Base-by-base conservation (phyloP, 805 yeast genomes). In the Candida peoriensis region DNA sequence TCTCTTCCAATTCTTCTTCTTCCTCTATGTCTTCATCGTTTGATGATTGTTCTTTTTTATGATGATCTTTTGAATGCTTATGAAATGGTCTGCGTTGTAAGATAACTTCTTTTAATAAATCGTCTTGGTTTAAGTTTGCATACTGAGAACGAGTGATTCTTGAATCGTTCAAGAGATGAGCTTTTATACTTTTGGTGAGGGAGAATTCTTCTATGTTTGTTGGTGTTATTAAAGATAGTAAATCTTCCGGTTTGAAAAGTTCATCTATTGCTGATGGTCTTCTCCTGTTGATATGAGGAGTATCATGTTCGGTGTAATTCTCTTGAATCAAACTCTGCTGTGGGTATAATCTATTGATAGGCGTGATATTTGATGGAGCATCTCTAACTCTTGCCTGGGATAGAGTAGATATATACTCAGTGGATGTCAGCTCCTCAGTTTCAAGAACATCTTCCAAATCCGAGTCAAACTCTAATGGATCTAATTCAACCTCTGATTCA, bases 81-180 rank as follows among this genome's bases (percentile, higher is more conserved):
- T 37, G 20, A 10, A 7, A 8, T 23, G 42, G 41, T 51, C 72
- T 41, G 13, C 46, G 43, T 21, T 53, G 41, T 1, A 46, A 24
- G 4, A 55, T 45, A 0, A 61, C 44, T 20, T 61, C 64, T 4
- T 39, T 44, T 2, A 63, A 28, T 0, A 63, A 24, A 0, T 42
- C 50, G n/a, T 57, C 54, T 24, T 54, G 46, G 20, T 60, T 54
- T n/a, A 50, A 15, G 6, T 46, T 32, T 6, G 55, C 48, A 39
- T 59, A 64, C 34, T 53, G 46, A 1, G 62, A 51, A 36, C 70
- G 53, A 3, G 71, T 66, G 4, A 64, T 33, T 24, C 60, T 44
- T 23, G 34, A 30, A 19, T 53, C 54, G 8, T 41, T 24, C 9
- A 32, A 24, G 5, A 55, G 28, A 38, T 59, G 57, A 8, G 42